A percentile compares a stretch with the other conserved stretches of the same genome.
These are phyloP conservation scores for Bombardia bombarda DNA, from an alignment of 495 filamentous ascomycete genomes.

Conservation along the genomic window DNA sequence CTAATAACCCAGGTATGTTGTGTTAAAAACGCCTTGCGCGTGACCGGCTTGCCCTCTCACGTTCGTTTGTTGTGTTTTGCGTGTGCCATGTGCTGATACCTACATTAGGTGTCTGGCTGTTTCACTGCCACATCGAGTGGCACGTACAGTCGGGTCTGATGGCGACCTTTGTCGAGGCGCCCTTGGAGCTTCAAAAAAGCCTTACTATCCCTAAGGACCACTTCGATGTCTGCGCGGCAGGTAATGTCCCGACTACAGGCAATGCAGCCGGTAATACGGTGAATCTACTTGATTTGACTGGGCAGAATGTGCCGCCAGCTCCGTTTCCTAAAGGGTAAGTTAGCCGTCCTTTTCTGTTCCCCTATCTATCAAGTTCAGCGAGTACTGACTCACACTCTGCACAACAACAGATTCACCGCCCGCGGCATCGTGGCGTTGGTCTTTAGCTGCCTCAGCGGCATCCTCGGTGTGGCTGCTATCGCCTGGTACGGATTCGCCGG, in stretches of 20 bases:
- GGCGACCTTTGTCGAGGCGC: conserved; percentile 59
- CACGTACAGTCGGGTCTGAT: conserved; percentile 60
- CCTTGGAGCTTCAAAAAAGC: conserved; percentile 47
- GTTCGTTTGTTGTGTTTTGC: background rate
- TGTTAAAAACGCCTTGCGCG: conserved; percentile 24
- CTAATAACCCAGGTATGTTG: conserved; percentile 57
- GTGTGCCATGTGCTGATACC: no score
- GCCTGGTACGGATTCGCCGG: conserved; percentile 54
- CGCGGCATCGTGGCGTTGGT: conserved; percentile 65
- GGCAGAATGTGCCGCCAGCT: conserved; percentile 46
- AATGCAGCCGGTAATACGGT: conserved; percentile 69
- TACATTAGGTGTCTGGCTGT: conserved; percentile 55
- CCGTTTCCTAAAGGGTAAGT: conserved; percentile 55
- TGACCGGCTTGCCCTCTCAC: background rate
- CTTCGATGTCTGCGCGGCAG: conserved; percentile 49
- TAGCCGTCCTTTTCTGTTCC: background rate
- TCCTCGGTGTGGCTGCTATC: conserved; percentile 65
- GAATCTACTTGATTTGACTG: conserved; percentile 56
- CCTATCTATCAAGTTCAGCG: background rate
- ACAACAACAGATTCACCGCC: conserved; percentile 53
- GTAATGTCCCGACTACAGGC: conserved; percentile 42
- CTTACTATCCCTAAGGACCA: conserved; percentile 58
- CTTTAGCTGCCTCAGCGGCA: conserved; percentile 61
- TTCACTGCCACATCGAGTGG: conserved; percentile 67
- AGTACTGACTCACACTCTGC: background rate